Evolutionary conservation across 148 eudicot species (phyloP), one percentile per base, ranked within the genome.

Genomic region (Silene uniflora): DNA sequence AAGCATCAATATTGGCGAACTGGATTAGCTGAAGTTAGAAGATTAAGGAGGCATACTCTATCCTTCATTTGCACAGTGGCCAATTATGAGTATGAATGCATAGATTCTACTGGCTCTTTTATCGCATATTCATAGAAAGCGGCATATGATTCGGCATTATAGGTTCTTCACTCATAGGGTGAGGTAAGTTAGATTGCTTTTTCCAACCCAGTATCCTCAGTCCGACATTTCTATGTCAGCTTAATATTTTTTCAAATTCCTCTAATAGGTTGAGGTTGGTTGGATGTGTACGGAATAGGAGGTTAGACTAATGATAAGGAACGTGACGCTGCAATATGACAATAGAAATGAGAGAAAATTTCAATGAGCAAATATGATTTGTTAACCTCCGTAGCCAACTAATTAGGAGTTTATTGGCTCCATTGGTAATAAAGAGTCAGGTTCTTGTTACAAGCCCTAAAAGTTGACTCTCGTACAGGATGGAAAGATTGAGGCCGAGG

Each of bases 31-130:
- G n/a, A 95, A 78, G 99, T 92, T 70, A 87, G 99, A 69, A 83
- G 99, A 83, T 95, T 97, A 19, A 89, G 99, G 78, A 84, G 98
- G 79, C 85, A 92, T 47, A 87, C 94, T 52, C 94, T 95, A 95
- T 71, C n/a, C n/a, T n/a, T n/a, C n/a, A n/a, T n/a, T n/a, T n/a
- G n/a, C n/a, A n/a, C n/a, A n/a, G n/a, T n/a, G n/a, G n/a, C n/a
- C n/a, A n/a, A n/a, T n/a, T n/a, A n/a, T n/a, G n/a, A n/a, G n/a
- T n/a, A n/a, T n/a, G 99, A 95, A n/a, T n/a, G 81, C 92, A 95
- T 81, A 98, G 94, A 76, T 95, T 95, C 80, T 95, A 81, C 82
- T 95, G 99, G 99, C 98, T 92, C 86, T 95, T 95, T 76, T 92
- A 95, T 81, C 98, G 92, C 97, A 16, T 67, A 17, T 5, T 44